Conservation (phyloP, 2,329 filamentous ascomycete genomes). For the Aspergillus sp. region DNA sequence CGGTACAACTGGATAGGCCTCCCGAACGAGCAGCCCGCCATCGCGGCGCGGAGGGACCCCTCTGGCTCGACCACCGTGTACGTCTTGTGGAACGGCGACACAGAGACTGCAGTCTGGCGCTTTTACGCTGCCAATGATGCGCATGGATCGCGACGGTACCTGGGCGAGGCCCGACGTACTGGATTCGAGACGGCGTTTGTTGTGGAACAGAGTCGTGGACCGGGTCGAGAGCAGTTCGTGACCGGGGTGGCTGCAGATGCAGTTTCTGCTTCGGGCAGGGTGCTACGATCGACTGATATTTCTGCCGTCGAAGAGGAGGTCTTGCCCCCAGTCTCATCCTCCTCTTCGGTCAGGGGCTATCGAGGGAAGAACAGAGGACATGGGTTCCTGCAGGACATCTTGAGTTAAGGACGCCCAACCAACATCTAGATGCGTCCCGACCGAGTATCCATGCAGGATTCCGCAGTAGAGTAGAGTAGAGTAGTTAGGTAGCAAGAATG, state of each 20-base stretch:
- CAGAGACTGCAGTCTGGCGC: slow-evolving; percentile 39
- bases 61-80: slow-evolving; percentile 31
- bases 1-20: slow-evolving; percentile 30
- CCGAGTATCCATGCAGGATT: too few species aligned
- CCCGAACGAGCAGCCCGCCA: slow-evolving; percentile 23
- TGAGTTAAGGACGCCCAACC: too few species aligned
- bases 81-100: slow-evolving; percentile 48
- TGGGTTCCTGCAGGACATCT: neutral
- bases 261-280: slow-evolving; percentile 16
- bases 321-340: slow-evolving; percentile 4
- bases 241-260: slow-evolving; percentile 36
- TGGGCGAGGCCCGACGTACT: slow-evolving; percentile 19
- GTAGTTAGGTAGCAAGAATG: neutral
- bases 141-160: slow-evolving; percentile 16
- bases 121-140: slow-evolving; percentile 35
- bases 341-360: too few species aligned
- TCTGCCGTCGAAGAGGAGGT: slow-evolving; percentile 15
- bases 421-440: too few species aligned
- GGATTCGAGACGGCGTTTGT: slow-evolving; percentile 25
- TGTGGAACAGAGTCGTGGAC: slow-evolving; percentile 7
- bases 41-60: slow-evolving; percentile 25
- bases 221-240: slow-evolving; percentile 9
- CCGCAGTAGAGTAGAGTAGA: too few species aligned
- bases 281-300: slow-evolving; percentile 19
- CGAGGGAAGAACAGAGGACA: too few species aligned